Evolutionary conservation across 192 early-diverging fungal genomes (phyloP), one percentile per base, ranked within the genome.

Genomic region (Mortierella claussenii): DNA sequence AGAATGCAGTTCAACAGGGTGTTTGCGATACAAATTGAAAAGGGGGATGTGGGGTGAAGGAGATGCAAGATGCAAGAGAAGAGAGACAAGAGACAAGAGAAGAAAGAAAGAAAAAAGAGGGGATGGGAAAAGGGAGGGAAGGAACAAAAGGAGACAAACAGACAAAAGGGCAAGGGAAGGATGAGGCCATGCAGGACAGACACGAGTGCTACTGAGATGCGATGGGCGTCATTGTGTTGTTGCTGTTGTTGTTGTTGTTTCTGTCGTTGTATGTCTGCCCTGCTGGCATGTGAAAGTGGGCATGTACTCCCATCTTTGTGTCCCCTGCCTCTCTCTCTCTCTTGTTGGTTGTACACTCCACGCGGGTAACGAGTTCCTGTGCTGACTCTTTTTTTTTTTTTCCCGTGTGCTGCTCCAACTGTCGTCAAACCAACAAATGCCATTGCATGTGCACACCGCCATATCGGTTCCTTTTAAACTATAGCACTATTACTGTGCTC

Each of bases 231-330:
- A 47, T 47, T 11, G 20, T 21, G 45, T 47, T n/a, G 10, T 47
- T 47, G 45, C n/a, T 23, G 11, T 51, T 23, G 45, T 21, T n/a
- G 9, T 51, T 11, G 3, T 17, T 20, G 49, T 51, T 8, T 47
- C 45, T 47, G 45, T 47, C 20, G 12, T 10, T 47, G 45, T 47
- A 6, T 47, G 17, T 47, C 17, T 20, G 9, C 21, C 37, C 7
- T 7, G 9, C 37, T 47, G 45, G 45, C 45, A 47, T 47, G 45
- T 47, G 45, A 47, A 47, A 47, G 45, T n/a, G 45, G 45, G 45
- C 4, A 21, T 47, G 20, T 47, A 9, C n/a, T n/a, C n/a, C n/a
- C n/a, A n/a, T n/a, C n/a, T n/a, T n/a, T n/a, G n/a, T n/a, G n/a
- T n/a, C n/a, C n/a, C n/a, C n/a, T n/a, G n/a, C n/a, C n/a, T n/a